phyloP scores from a whole-genome alignment of 768 basidiomycete species.

The Tephrocybe sp. region DNA sequence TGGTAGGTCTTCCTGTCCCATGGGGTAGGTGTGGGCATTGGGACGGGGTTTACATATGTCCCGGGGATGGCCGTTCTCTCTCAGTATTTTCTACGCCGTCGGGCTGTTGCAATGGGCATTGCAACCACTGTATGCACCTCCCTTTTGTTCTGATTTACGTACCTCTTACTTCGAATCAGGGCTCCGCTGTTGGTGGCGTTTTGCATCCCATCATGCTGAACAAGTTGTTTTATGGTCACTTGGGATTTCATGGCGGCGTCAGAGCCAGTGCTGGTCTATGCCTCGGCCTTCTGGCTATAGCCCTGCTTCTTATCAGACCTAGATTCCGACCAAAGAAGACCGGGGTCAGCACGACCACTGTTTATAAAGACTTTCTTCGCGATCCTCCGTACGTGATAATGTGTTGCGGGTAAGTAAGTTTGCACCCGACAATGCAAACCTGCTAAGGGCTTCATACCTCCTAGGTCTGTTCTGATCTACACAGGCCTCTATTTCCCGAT shows the following conservation, averaged over 20 bases:
- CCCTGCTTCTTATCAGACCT: constrained; percentile 10
- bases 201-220: constrained; percentile 35
- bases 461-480: neutral
- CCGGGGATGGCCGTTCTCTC: constrained; percentile 41
- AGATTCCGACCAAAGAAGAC: constrained; percentile 1
- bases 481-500: neutral
- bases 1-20: constrained; percentile 46
- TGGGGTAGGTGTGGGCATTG: constrained; percentile 50
- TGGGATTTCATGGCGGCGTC: constrained; percentile 29
- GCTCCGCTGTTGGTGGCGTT: constrained; percentile 30
- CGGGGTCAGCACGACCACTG: neutral
- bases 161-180: too few relatives aligned
- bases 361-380: neutral
- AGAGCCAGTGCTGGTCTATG: constrained; percentile 26
- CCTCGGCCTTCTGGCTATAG: constrained; percentile 25
- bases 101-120: constrained; percentile 35
- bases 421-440: neutral
- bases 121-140: constrained; percentile 26
- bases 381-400: constrained; percentile 8
- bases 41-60: constrained; percentile 49
- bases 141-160: too few relatives aligned
- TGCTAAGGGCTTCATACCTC: neutral
- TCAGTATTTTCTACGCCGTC: constrained; percentile 36
- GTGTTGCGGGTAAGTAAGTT: constrained; percentile 1
- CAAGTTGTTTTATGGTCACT: constrained; percentile 23